A percentile compares a stretch with the other conserved stretches of the same genome.
phyloP scores from a whole-genome alignment of 345 rosid genomes.

The Sonneratia alba region DNA sequence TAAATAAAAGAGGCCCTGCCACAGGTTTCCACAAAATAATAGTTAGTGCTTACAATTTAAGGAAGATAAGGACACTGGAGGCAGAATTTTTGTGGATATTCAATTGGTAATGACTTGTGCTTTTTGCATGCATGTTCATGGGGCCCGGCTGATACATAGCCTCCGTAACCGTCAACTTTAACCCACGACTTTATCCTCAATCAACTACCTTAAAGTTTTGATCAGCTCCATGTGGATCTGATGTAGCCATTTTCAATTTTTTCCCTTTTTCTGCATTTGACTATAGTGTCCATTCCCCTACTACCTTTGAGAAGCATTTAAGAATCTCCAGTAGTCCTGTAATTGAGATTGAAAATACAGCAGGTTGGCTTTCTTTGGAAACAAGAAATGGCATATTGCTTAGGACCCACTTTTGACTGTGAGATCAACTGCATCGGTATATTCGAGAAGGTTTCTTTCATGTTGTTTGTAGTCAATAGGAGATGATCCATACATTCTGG shows the following conservation, averaged over 20 bases:
- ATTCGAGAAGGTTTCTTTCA: background rate
- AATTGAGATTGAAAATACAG: background rate
- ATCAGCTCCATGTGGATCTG: background rate
- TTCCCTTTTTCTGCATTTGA: background rate
- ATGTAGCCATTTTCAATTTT: background rate
- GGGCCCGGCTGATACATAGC: background rate
- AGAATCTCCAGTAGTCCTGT: background rate
- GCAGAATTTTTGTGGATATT: background rate
- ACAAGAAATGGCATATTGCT: too few relatives aligned
- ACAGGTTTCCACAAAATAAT: too few relatives aligned
- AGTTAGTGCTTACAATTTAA: background rate
- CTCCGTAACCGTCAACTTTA: background rate
- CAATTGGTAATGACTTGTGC: background rate
- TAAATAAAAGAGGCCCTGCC: too few relatives aligned
- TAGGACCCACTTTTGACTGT: constrained; percentile 16
- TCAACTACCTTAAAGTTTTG: background rate
- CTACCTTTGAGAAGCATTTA: background rate
- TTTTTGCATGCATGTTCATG: background rate
- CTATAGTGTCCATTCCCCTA: background rate
- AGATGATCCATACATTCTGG: background rate
- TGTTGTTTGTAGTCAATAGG: background rate
- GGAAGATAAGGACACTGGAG: background rate
- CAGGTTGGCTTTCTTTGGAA: background rate
- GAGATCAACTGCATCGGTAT: constrained; percentile 13
- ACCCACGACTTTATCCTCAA: background rate